Percentiles rank a stretch among this genome's conserved stretches.
Conservation (phyloP, 305 asterid genomes). For the Fraxinus dipetala region DNA sequence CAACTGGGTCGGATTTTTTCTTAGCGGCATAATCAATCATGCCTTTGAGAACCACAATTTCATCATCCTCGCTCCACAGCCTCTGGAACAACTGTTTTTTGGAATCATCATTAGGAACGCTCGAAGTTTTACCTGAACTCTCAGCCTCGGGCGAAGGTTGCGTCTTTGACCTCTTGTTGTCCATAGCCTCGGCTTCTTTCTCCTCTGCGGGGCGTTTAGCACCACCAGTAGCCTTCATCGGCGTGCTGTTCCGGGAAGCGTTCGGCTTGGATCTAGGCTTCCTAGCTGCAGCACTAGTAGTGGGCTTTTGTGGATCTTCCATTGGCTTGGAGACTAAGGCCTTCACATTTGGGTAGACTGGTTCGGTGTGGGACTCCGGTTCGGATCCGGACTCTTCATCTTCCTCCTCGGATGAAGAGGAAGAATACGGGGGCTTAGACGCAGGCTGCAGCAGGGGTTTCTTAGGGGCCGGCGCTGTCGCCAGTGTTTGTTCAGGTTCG, state of each 20-base stretch:
- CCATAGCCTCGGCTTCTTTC: slow-evolving; percentile 25
- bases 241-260: slow-evolving; percentile 30
- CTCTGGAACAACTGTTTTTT: slow-evolving; percentile 47
- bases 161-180: slow-evolving; percentile 46
- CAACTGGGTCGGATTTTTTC: slow-evolving; percentile 39
- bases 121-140: slow-evolving; percentile 26
- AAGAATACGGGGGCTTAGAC: not conserved
- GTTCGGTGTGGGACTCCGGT: slow-evolving; percentile 37
- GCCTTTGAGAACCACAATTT: slow-evolving; percentile 48
- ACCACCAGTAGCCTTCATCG: slow-evolving; percentile 22
- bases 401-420: slow-evolving; percentile 36
- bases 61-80: slow-evolving; percentile 64
- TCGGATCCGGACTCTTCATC: slow-evolving; percentile 34
- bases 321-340: slow-evolving; percentile 36
- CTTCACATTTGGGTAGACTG: slow-evolving; percentile 21
- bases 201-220: slow-evolving; percentile 39
- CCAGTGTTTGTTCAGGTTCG: slow-evolving; percentile 21
- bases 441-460: slow-evolving; percentile 22
- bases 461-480: slow-evolving; percentile 14
- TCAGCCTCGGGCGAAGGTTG: slow-evolving; percentile 30
- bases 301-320: slow-evolving; percentile 24
- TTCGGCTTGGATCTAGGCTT: slow-evolving; percentile 36
- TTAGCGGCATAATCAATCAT: slow-evolving; percentile 39
- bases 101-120: slow-evolving; percentile 18
- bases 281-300: slow-evolving; percentile 6